Conservation (phyloP, 1,284 basidiomycete species). For the Volvariella volvacea region DNA sequence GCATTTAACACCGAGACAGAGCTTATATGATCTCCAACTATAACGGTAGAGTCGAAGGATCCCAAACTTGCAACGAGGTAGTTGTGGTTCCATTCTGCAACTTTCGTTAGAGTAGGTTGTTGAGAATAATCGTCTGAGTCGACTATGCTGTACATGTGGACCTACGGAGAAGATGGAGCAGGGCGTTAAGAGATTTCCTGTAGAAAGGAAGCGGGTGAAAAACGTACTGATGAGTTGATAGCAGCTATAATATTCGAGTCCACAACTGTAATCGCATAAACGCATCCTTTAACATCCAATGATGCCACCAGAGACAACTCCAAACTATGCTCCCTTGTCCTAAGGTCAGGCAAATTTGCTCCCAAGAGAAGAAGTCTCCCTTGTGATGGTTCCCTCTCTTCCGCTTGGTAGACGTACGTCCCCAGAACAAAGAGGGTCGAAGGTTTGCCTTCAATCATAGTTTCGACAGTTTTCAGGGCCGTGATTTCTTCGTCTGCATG, state of each 20-base stretch:
- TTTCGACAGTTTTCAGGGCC: constrained; percentile 38
- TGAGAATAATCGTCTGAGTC: no score
- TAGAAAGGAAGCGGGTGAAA: background rate
- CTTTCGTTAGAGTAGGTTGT: constrained; percentile 27
- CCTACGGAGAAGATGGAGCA: no score
- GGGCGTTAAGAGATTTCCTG: no score
- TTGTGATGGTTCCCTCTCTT: constrained; percentile 50
- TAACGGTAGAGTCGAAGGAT: constrained; percentile 42
- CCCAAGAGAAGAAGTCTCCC: constrained; percentile 55
- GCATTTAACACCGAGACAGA: constrained; percentile 72
- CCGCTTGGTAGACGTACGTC: constrained; percentile 39
- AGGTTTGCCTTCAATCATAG: constrained; percentile 20
- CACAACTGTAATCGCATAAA: constrained; percentile 47
- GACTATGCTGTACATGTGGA: constrained; percentile 34
- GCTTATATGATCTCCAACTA: constrained; percentile 76
- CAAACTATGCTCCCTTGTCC: constrained; percentile 18
- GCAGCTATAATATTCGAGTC: constrained; percentile 56
- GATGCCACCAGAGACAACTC: constrained; percentile 33
- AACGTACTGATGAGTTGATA: constrained; percentile 67
- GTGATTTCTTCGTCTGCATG: constrained; percentile 54
- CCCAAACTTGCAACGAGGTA: constrained; percentile 69
- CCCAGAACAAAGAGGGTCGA: constrained; percentile 55
- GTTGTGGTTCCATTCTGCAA: constrained; percentile 70
- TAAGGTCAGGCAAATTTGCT: constrained; percentile 20
- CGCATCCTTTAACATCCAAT: constrained; percentile 46